Evolutionary conservation across 306 rosid genomes (phyloP).

Genomic region (Acmispon strigosus): DNA sequence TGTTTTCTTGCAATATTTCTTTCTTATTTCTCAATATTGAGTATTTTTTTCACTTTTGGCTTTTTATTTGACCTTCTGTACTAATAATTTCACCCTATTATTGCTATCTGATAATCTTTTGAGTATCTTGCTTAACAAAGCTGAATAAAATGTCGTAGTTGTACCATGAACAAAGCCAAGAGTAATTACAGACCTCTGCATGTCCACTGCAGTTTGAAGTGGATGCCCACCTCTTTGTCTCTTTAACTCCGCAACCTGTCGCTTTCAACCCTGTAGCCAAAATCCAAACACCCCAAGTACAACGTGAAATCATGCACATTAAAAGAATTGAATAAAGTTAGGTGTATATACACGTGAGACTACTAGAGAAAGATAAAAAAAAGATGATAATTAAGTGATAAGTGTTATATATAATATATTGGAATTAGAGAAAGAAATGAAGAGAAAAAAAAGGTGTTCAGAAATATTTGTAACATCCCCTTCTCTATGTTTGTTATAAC

Average conservation of each 20-base stretch:
- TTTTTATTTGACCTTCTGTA: not conserved
- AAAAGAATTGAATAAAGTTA: too few relatives aligned
- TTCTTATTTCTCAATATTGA: not conserved
- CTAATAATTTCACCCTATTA: not conserved
- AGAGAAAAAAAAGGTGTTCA: too few relatives aligned
- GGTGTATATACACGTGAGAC: too few relatives aligned
- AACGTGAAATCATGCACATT: conserved; percentile 22
- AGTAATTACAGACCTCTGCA: conserved; percentile 42
- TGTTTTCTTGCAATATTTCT: conserved; percentile 22
- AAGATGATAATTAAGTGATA: too few relatives aligned
- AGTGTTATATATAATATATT: too few relatives aligned
- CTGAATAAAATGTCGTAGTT: conserved; percentile 19
- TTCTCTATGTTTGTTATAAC: conserved; percentile 1
- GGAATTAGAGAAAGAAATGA: too few relatives aligned
- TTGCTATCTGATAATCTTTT: conserved; percentile 4
- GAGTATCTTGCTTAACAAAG: conserved; percentile 29
- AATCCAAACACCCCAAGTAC: conserved; percentile 28
- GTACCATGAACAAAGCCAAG: conserved; percentile 26
- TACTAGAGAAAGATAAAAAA: too few relatives aligned
- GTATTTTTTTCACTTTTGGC: not conserved
- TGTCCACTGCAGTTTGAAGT: conserved; percentile 42
- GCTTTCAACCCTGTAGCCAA: conserved; percentile 41
- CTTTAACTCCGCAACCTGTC: conserved; percentile 48
- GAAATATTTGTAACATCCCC: too few relatives aligned
- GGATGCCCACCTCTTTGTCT: conserved; percentile 52